Percentiles rank a stretch among this genome's conserved stretches.
phyloP scores from a whole-genome alignment of 2,329 filamentous ascomycete species.

The Tetracladium maxilliforme region DNA sequence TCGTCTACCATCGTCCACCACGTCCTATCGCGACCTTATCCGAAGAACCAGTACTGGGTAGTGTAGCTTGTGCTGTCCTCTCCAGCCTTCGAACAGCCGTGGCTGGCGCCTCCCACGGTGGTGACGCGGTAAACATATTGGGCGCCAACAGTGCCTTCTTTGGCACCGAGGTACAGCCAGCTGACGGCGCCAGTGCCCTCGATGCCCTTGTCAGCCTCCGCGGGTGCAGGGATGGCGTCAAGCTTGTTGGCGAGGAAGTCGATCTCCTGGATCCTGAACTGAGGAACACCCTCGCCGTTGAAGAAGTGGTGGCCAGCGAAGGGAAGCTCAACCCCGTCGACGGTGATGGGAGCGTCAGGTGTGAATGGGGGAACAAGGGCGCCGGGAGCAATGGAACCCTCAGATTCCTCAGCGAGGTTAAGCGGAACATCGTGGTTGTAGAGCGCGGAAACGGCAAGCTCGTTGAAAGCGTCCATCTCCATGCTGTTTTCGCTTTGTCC shows the following conservation, averaged over 20 bases:
- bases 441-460: too few species aligned
- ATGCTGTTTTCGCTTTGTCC: not conserved
- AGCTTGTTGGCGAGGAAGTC: conserved; percentile 10
- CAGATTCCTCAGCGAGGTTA: too few species aligned
- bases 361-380: too few species aligned
- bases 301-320: conserved; percentile 12
- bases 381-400: too few species aligned
- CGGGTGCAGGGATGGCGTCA: conserved; percentile 9
- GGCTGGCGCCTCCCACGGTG: conserved; percentile 11
- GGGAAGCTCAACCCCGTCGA: too few species aligned
- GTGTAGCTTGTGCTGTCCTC: conserved; percentile 7
- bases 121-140: conserved; percentile 12
- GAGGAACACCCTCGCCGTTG: conserved; percentile 9
- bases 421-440: too few species aligned
- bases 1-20: not conserved
- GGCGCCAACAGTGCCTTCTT: conserved; percentile 8
- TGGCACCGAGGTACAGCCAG: conserved; percentile 12
- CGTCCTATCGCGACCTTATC: not conserved
- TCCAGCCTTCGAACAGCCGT: conserved; percentile 6
- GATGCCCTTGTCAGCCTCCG: conserved; percentile 8
- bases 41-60: conserved; percentile 13
- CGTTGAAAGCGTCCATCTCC: too few species aligned
- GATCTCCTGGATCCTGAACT: conserved; percentile 9
- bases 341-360: too few species aligned
- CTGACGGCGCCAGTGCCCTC: conserved; percentile 11